phyloP scores from a whole-genome alignment of 2,329 filamentous ascomycete species.

The Calonectria pteridis region DNA sequence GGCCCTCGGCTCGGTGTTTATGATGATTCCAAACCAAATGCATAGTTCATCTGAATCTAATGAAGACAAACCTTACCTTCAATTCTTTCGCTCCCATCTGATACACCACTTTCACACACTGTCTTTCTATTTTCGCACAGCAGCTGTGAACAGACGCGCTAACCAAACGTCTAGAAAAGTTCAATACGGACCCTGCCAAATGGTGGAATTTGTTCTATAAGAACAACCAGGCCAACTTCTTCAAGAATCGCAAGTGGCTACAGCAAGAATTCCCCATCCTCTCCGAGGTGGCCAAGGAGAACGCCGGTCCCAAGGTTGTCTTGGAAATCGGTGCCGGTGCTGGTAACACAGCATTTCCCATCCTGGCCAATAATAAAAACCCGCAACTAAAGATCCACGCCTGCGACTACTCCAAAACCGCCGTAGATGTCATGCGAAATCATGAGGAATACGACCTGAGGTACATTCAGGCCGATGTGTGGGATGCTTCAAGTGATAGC shows the following conservation, averaged over 20 bases:
- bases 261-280: slow-evolving; percentile 95
- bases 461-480: slow-evolving; percentile 89
- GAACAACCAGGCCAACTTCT: slow-evolving; percentile 97
- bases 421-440: slow-evolving; percentile 89
- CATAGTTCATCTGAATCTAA: slow-evolving; percentile 79
- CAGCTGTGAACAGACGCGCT: slow-evolving; percentile 47
- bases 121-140: slow-evolving; percentile 21
- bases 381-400: slow-evolving; percentile 86
- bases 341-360: slow-evolving; percentile 95
- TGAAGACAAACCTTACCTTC: slow-evolving; percentile 73
- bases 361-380: slow-evolving; percentile 88
- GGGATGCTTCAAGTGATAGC: slow-evolving; percentile 83
- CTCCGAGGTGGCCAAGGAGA: slow-evolving; percentile 77
- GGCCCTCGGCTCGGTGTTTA: slow-evolving; percentile 50
- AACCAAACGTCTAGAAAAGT: slow-evolving; percentile 71
- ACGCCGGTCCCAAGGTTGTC: slow-evolving; percentile 77
- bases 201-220: slow-evolving; percentile 99
- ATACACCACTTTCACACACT: slow-evolving; percentile 47
- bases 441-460: slow-evolving; percentile 81
- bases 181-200: slow-evolving; percentile 90
- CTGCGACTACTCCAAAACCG: slow-evolving; percentile 95
- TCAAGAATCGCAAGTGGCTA: slow-evolving; percentile 98
- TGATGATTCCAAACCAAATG: slow-evolving; percentile 71
- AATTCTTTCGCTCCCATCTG: slow-evolving; percentile 83
- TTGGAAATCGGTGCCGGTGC: slow-evolving; percentile 96